Base-by-base conservation (phyloP, 2,329 filamentous ascomycete genomes). In the Pseudodiploospora longispora region DNA sequence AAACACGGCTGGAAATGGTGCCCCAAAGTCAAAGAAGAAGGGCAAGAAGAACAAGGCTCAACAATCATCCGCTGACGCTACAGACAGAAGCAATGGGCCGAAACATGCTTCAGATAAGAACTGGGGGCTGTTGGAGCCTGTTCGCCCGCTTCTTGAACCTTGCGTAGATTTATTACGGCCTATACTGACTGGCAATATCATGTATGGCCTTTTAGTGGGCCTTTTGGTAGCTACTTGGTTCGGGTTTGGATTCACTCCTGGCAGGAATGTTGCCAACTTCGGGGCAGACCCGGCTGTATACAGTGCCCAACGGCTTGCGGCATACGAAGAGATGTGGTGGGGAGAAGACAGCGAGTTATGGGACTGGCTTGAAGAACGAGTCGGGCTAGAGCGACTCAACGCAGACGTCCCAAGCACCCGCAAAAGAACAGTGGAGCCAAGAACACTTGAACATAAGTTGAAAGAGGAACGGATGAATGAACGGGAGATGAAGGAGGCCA, bases 311-410 rank as follows among this genome's bases (percentile, higher is more conserved):
- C 78, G 89, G 5, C 67, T 89, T 10, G 81, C 84, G 2, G 88
- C 87, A 0, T 97, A 96, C 60, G 90, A 97, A 53, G 87, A 95
- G 65, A 85, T 97, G 58, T 98, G 91, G 90, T 76, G 81, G 32
- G 73, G 80, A 35, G 88, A 96, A 62, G 90, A 96, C 60, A 87
- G 79, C 52, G 87, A 93, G 55, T 69, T 96, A 7, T 96, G 90
- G 90, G 83, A 87, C 46, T 96, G 90, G 90, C 69, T 96, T 4
- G 90, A 96, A 62, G 87, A 95, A 55, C 76, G 90, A 12, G 82
- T 88, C 2, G 85, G 87, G 2, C 69, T 93, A 59, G 83, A 88
- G 44, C 70, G 69, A 47, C 65, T 76, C 51, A 66, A 61, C 52
- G 49, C 53, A 27, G 72, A 68, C n/a, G 46, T 53, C 27, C 27